phyloP scores from a whole-genome alignment of 441 rosid species.

The Jatropha multifida region DNA sequence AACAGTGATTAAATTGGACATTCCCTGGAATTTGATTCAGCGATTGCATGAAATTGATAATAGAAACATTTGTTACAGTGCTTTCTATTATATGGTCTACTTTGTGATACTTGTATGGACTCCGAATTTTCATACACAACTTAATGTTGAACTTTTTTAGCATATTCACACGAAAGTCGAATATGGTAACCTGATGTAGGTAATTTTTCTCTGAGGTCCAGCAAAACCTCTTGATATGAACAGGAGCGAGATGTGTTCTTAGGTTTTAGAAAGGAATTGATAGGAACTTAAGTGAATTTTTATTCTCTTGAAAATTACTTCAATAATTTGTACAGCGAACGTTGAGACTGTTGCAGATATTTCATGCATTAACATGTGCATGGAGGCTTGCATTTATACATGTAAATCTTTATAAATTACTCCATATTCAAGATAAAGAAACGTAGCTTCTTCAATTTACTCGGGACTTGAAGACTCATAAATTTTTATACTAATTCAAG shows the following conservation, averaged over 20 bases:
- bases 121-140: background rate
- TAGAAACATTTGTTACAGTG: background rate
- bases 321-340: background rate
- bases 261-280: background rate
- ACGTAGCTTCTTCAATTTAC: background rate
- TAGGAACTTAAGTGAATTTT: background rate
- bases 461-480: background rate
- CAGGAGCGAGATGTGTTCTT: background rate
- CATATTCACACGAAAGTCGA: background rate
- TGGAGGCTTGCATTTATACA: background rate
- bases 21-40: background rate
- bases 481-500: background rate
- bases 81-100: background rate
- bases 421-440: background rate
- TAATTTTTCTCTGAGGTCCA: background rate
- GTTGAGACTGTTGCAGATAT: background rate
- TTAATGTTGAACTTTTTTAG: background rate
- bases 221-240: background rate
- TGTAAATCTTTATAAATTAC: background rate
- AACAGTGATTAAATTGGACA: background rate
- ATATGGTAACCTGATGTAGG: background rate
- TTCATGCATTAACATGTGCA: background rate
- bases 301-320: background rate
- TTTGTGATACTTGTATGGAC: background rate
- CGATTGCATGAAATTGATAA: background rate